Percentiles rank a stretch among this genome's conserved stretches.
phyloP scores from a whole-genome alignment of 2,329 filamentous ascomycete species.

The Arthrobotrys musiformis region DNA sequence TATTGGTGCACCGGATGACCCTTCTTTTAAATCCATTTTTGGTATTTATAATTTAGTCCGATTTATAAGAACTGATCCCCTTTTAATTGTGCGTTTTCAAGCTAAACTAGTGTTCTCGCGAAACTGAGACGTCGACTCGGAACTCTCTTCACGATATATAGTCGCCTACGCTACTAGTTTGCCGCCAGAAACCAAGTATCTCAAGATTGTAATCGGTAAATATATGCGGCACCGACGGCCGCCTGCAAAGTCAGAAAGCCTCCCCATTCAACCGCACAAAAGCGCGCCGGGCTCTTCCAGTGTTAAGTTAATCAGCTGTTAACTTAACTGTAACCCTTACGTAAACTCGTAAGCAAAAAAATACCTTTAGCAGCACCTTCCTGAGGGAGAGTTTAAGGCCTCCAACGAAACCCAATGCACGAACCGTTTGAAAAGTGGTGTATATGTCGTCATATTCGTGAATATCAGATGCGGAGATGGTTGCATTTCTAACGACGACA shows the following conservation, averaged over 20 bases:
- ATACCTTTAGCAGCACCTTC: background rate
- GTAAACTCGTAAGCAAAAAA: background rate
- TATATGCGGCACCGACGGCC: background rate
- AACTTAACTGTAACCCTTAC: background rate
- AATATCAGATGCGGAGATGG: background rate
- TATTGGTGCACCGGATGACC: slow-evolving; percentile 19
- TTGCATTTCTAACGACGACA: slow-evolving; percentile 20
- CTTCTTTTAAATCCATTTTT: slow-evolving; percentile 34
- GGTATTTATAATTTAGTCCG: background rate
- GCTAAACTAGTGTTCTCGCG: background rate
- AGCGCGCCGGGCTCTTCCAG: too few species aligned
- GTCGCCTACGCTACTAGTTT: background rate
- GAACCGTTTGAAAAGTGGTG: background rate
- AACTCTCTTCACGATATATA: background rate
- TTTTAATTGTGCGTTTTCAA: background rate
- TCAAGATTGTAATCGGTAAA: background rate
- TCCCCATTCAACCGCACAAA: too few species aligned
- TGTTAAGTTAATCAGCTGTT: background rate
- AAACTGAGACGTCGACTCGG: background rate
- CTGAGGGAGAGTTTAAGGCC: background rate
- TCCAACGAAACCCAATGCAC: background rate
- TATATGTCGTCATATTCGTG: background rate
- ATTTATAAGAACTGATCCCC: background rate
- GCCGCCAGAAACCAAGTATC: background rate
- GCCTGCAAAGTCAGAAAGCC: background rate